phyloP scores from a whole-genome alignment of 2,329 filamentous ascomycete species.

The Metarhizium humberi region DNA sequence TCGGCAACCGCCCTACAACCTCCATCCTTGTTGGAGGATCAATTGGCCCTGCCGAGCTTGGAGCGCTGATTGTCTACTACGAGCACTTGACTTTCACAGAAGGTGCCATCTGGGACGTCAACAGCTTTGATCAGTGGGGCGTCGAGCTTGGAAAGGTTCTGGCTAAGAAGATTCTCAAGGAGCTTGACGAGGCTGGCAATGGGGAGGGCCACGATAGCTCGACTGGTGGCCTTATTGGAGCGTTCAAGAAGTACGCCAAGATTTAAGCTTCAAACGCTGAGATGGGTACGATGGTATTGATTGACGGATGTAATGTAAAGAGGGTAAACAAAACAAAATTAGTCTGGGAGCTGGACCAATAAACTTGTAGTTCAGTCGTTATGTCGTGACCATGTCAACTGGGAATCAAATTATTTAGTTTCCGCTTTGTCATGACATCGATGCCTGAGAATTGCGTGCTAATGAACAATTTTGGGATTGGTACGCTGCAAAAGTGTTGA shows the following conservation, averaged over 20 bases:
- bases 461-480: no score
- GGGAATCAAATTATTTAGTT: not conserved
- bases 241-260: constrained; percentile 71
- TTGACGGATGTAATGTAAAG: not conserved
- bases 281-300: not conserved
- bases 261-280: constrained; percentile 25
- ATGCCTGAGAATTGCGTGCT: no score
- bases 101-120: constrained; percentile 98
- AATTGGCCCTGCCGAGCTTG: constrained; percentile 89
- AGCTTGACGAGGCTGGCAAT: constrained; percentile 72
- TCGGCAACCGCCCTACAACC: constrained; percentile 94
- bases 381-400: not conserved
- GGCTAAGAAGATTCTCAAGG: constrained; percentile 81
- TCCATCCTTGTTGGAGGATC: constrained; percentile 82
- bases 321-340: not conserved
- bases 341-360: not conserved
- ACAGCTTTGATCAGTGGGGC: constrained; percentile 99
- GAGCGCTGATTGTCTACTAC: constrained; percentile 96
- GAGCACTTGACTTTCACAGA: constrained; percentile 98
- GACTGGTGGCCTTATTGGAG: constrained; percentile 80
- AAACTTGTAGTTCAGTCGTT: not conserved
- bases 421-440: no score
- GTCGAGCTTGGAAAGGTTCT: constrained; percentile 95
- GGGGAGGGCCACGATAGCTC: constrained; percentile 72
- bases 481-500: no score